Evolutionary conservation across 1,139 yeast genomes (phyloP).

Genomic region (Debaryomyces psychrophilus): DNA sequence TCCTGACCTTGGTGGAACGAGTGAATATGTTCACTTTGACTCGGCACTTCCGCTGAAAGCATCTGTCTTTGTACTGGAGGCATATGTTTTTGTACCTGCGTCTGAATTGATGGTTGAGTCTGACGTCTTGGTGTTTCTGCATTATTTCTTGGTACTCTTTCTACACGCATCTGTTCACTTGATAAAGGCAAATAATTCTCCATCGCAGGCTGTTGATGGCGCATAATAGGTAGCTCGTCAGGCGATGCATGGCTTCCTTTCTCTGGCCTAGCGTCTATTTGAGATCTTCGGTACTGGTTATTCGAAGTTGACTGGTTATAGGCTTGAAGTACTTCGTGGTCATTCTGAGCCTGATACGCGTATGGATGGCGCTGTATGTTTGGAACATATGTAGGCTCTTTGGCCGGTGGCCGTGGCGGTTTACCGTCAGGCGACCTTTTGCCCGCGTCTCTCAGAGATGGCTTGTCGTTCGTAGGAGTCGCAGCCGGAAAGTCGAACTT

Average conservation of each 20-base stretch:
- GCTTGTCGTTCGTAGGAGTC: neutral
- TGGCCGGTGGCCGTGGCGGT: slow-evolving; percentile 1
- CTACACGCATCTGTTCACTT: neutral
- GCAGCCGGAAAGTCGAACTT: slow-evolving; percentile 1
- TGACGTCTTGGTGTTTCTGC: neutral
- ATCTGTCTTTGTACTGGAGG: neutral
- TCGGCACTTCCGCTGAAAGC: too few relatives aligned
- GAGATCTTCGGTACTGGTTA: neutral
- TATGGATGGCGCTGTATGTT: neutral
- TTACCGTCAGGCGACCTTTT: neutral
- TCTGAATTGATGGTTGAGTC: neutral
- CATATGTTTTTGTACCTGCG: neutral
- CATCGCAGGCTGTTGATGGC: neutral
- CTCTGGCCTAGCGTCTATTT: neutral
- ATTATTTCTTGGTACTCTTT: too few relatives aligned
- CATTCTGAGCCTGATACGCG: neutral
- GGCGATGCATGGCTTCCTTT: neutral
- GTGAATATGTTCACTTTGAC: neutral
- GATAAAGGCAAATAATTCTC: neutral
- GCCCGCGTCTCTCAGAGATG: neutral
- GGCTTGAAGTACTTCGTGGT: neutral
- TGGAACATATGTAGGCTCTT: neutral
- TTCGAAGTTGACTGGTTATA: neutral
- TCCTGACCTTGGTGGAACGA: neutral
- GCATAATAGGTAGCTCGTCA: neutral